Evolutionary conservation across 176 grass and related monocot genomes (phyloP), one percentile per base, ranked within the genome.

Genomic region (Aegilops tauschii): DNA sequence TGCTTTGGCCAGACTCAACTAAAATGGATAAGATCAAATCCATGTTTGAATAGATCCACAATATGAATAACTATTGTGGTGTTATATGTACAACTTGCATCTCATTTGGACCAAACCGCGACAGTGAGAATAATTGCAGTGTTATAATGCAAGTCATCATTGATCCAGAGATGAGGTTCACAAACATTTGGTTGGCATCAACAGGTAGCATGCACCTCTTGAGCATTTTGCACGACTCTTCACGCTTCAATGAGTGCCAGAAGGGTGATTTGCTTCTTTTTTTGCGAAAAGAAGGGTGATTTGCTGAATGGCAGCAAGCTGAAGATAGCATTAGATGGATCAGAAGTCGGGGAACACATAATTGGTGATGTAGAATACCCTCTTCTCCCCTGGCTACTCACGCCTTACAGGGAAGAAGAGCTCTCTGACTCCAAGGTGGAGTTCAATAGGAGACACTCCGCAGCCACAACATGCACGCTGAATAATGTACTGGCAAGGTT

Each of bases 51-150:
- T 86, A 90, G 61, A 86, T 88, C 45, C 10, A 8, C 3, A 77
- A 85, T 25, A 71, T 92, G 64, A 85, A 79, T 1, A 95, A 95
- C 82, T 95, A 90, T 30, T 95, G 90, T 50, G 90, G 93, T 16
- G 90, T 79, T 58, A 80, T 95, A 37, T 85, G 88, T 83, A 83
- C 93, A 8, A 78, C 90, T 2, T 85, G 86, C 56, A 85, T 92
- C 73, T 10, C 20, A 44, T 73, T 34, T 73, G 69, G 37, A 44
- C 35, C 35, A 71, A 36, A 18, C 31, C 7, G 6, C 4, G 21
- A 73, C 69, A 31, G 18, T 36, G 20, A 25, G 20, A n/a, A 40
- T 36, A 42, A 44, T 21, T 37, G 12, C 4, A 16, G 37, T 5
- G 9, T 25, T 4, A 21, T 73, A 73, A 3, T 73, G 10, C 69